These are phyloP conservation scores for Nakataea oryzae DNA, from an alignment of 2,329 filamentous ascomycete genomes.

Conservation along the genomic window DNA sequence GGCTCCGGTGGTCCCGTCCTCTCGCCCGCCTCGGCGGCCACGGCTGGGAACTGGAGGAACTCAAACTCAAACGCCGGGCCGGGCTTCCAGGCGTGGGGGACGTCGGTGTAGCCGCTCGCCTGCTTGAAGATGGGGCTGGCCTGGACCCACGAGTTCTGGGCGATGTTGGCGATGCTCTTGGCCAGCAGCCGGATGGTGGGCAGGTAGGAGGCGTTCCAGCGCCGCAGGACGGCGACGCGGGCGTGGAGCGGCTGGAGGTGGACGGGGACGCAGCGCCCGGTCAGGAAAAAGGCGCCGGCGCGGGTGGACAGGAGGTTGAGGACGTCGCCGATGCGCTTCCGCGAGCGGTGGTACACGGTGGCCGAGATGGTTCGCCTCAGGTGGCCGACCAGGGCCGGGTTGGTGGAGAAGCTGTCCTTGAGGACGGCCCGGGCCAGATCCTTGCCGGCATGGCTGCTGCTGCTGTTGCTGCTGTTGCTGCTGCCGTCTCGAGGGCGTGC, in stretches of 20 bases:
- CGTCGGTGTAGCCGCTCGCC: constrained; percentile 46
- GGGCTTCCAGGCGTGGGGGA: constrained; percentile 38
- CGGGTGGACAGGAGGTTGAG: constrained; percentile 35
- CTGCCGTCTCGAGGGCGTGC: constrained; percentile 4
- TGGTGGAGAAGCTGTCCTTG: constrained; percentile 36
- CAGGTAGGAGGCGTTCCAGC: constrained; percentile 51
- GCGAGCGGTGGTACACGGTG: constrained; percentile 18
- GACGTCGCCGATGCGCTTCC: constrained; percentile 25
- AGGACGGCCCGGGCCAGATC: constrained; percentile 41
- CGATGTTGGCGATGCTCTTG: constrained; percentile 43
- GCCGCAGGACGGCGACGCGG: constrained; percentile 50
- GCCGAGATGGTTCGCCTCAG: constrained; percentile 30
- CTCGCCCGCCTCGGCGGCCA: constrained; percentile 1
- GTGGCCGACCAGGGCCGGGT: constrained; percentile 40
- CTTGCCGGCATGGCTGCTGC: constrained; percentile 25
- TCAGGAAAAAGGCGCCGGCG: constrained; percentile 52
- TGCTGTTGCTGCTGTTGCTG: no score
- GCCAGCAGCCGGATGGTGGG: constrained; percentile 42
- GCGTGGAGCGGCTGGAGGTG: constrained; percentile 48
- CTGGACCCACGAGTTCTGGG: constrained; percentile 43
- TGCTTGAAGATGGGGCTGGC: constrained; percentile 42
- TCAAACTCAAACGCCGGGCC: constrained; percentile 42
- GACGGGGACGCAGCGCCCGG: constrained; percentile 54
- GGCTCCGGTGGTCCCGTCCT: constrained; percentile 21
- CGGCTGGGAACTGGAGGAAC: constrained; percentile 46